A percentile compares a stretch with the other conserved stretches of the same genome.
These are phyloP conservation scores for Agaricus subrufescens DNA, from an alignment of 768 basidiomycete species.

Conservation along the genomic window DNA sequence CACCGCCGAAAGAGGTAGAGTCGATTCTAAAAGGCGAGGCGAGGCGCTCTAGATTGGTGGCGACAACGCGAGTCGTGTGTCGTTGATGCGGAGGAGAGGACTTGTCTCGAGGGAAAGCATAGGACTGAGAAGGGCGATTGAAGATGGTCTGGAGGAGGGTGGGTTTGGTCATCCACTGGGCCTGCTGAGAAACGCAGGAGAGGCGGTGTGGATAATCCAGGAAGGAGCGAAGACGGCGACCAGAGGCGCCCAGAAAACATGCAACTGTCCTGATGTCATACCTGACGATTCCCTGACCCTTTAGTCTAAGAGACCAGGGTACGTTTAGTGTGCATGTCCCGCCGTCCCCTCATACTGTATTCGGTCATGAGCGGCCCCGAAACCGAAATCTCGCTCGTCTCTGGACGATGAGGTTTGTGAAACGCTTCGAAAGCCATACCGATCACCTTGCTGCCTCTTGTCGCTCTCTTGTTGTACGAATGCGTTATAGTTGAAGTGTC, in stretches of 20 bases:
- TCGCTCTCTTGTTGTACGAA: no score
- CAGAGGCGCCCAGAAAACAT: not conserved
- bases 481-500: no score
- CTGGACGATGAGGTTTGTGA: no score
- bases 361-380: no score
- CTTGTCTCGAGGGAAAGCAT: slow-evolving; percentile 39
- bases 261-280: slow-evolving; percentile 4
- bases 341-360: no score
- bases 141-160: slow-evolving; percentile 49
- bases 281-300: no score
- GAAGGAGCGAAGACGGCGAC: not conserved
- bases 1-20: not conserved
- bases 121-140: slow-evolving; percentile 60
- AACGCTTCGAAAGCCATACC: no score
- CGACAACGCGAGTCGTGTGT: slow-evolving; percentile 44
- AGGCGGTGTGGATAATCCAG: not conserved
- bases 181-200: not conserved
- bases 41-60: slow-evolving; percentile 24
- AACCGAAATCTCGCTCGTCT: no score
- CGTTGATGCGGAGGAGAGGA: slow-evolving; percentile 49
- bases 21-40: not conserved
- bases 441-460: no score
- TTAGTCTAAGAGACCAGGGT: no score
- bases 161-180: slow-evolving; percentile 24
- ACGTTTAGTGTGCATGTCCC: no score